Evolutionary conservation across 208 protist species (phyloP).

Genomic region (Leishmania gerbilli): DNA sequence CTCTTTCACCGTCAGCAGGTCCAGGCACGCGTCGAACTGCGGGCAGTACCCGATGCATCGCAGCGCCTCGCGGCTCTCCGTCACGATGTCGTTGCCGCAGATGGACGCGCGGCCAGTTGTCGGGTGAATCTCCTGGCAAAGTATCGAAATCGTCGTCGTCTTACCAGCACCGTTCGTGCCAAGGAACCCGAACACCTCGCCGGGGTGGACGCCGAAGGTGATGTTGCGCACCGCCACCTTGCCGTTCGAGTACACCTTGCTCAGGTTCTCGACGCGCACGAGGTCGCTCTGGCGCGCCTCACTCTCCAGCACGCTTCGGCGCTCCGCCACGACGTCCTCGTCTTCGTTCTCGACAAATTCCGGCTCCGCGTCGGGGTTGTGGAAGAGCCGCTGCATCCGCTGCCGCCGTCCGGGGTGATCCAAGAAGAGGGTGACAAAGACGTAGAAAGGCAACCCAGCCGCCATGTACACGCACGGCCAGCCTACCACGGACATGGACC

Average conservation of each 20-base stretch:
- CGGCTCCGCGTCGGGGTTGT: constrained; percentile 33
- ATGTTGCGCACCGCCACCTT: constrained; percentile 74
- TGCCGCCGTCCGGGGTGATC: constrained; percentile 62
- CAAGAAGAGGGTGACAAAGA: constrained; percentile 62
- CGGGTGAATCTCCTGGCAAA: constrained; percentile 55
- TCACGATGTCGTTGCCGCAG: constrained; percentile 66
- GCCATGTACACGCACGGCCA: constrained; percentile 70
- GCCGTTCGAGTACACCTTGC: constrained; percentile 67
- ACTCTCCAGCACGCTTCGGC: constrained; percentile 37
- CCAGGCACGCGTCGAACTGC: constrained; percentile 94
- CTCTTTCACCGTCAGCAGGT: constrained; percentile 92
- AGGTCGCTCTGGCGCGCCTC: constrained; percentile 36
- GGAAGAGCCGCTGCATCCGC: constrained; percentile 23
- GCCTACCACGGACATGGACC: constrained; percentile 52
- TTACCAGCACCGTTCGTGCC: constrained; percentile 93
- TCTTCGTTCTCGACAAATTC: constrained; percentile 46
- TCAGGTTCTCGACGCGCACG: constrained; percentile 58
- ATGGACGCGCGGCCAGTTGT: no score
- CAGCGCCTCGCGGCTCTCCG: constrained; percentile 41
- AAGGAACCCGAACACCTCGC: constrained; percentile 89
- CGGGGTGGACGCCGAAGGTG: constrained; percentile 62
- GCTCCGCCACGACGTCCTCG: constrained; percentile 43
- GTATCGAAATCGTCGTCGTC: constrained; percentile 84
- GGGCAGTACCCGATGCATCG: constrained; percentile 94
- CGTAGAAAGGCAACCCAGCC: constrained; percentile 50